Evolutionary conservation across 306 rosid genomes (phyloP).

Genomic region (Erythrophleum fordii): DNA sequence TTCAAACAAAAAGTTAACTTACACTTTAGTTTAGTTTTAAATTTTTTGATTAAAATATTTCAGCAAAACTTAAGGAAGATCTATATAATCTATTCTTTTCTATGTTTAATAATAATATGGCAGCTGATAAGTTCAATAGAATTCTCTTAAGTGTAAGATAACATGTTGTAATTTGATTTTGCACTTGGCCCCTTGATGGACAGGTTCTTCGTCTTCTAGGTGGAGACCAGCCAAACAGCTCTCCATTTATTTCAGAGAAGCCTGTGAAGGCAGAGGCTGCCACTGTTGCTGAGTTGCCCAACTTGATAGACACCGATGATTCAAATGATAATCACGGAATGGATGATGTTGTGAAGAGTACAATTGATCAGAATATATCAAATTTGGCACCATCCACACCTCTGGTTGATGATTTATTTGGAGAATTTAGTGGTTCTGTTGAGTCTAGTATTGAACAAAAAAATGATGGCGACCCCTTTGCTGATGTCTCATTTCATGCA

Average conservation of each 20-base stretch:
- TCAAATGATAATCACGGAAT: conserved; percentile 48
- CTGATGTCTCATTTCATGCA: conserved; percentile 87
- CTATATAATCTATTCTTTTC: too few species aligned
- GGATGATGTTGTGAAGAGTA: conserved; percentile 43
- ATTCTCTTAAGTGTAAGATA: neutral
- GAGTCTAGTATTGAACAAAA: conserved; percentile 52
- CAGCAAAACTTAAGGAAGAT: too few species aligned
- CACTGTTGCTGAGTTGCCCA: conserved; percentile 64
- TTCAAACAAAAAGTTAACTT: too few species aligned
- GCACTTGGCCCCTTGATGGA: conserved; percentile 41
- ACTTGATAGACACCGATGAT: conserved; percentile 88
- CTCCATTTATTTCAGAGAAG: conserved; percentile 56
- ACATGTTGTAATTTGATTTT: conserved; percentile 20
- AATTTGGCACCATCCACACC: conserved; percentile 57
- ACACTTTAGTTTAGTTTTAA: too few species aligned
- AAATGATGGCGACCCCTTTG: conserved; percentile 87
- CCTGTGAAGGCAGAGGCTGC: conserved; percentile 49
- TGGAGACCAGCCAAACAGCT: conserved; percentile 62
- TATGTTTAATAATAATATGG: too few species aligned
- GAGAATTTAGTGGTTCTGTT: conserved; percentile 58
- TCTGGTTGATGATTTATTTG: conserved; percentile 87
- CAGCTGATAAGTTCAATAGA: too few species aligned
- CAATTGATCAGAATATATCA: conserved; percentile 49
- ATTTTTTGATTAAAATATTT: too few species aligned
- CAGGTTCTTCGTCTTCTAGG: conserved; percentile 87